A percentile compares a stretch with the other conserved stretches of the same genome.
phyloP scores from a whole-genome alignment of 2,329 filamentous ascomycete genomes.

The Fusarium compactum region DNA sequence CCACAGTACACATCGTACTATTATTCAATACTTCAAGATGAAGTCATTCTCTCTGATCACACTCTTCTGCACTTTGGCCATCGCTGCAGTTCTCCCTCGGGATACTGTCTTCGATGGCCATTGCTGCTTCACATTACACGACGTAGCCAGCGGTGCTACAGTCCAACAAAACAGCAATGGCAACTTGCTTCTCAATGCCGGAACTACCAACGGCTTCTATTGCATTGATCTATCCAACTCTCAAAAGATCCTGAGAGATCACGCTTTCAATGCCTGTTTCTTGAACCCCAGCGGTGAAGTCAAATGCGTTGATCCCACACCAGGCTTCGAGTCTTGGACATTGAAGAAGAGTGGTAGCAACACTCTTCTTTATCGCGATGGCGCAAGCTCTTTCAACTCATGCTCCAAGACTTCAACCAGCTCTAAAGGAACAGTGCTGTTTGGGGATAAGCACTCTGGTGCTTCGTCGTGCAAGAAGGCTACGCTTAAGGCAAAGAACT shows the following conservation, averaged over 20 bases:
- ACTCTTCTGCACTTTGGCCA: conserved; percentile 37
- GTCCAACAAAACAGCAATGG: conserved; percentile 49
- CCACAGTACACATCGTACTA: background rate
- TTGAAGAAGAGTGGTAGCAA: conserved; percentile 40
- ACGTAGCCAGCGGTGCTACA: conserved; percentile 39
- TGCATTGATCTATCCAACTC: conserved; percentile 47
- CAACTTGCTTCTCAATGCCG: conserved; percentile 45
- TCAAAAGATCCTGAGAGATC: conserved; percentile 47
- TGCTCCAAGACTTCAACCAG: conserved; percentile 40
- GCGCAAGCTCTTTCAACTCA: conserved; percentile 41
- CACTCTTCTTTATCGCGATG: conserved; percentile 45
- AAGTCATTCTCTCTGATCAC: conserved; percentile 26
- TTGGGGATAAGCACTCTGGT: conserved; percentile 32
- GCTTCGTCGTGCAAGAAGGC: conserved; percentile 42
- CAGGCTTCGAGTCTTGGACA: conserved; percentile 48
- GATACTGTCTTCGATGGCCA: conserved; percentile 38
- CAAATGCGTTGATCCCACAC: conserved; percentile 51
- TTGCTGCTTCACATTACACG: conserved; percentile 52
- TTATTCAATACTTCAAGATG: conserved; percentile 35
- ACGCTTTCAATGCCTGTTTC: conserved; percentile 51
- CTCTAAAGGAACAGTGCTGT: conserved; percentile 43
- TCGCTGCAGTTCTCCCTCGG: conserved; percentile 42
- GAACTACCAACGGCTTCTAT: conserved; percentile 47
- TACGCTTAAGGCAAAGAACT: conserved; percentile 42
- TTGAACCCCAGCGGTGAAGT: conserved; percentile 44